Evolutionary conservation across 768 basidiomycete species (phyloP).

Genomic region (Sistotremastrum suecicum): DNA sequence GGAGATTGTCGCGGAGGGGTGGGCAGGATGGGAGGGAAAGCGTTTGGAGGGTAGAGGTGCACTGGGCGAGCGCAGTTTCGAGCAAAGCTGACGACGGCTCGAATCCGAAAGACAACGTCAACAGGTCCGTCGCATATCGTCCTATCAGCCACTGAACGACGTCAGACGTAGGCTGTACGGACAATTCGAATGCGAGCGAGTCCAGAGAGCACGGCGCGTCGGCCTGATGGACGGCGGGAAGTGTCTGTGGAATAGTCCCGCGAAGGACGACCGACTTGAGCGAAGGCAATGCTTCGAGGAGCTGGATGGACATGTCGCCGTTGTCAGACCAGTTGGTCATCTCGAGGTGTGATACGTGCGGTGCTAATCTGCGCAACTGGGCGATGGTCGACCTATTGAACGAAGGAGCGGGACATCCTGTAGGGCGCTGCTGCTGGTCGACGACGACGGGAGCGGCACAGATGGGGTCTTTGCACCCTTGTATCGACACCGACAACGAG

Average conservation of each 20-base stretch:
- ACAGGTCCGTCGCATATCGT: conserved; percentile 35
- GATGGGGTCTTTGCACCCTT: conserved; percentile 35
- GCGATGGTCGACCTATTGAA: conserved; percentile 39
- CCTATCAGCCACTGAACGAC: conserved; percentile 61
- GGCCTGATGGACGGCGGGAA: conserved; percentile 27
- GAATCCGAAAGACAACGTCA: conserved; percentile 41
- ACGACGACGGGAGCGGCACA: too few relatives aligned
- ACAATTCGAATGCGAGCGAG: conserved; percentile 51
- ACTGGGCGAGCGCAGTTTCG: conserved; percentile 36
- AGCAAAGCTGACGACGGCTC: conserved; percentile 43
- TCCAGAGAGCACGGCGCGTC: conserved; percentile 30
- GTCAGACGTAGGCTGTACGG: conserved; percentile 43
- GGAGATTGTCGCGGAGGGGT: conserved; percentile 23
- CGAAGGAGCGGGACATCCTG: conserved; percentile 28
- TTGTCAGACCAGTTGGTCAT: conserved; percentile 67
- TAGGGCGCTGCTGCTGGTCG: too few relatives aligned
- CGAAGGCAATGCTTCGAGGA: conserved; percentile 50
- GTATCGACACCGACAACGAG: conserved; percentile 42
- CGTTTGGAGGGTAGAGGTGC: conserved; percentile 35
- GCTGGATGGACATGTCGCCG: conserved; percentile 37
- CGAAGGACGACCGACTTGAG: conserved; percentile 41
- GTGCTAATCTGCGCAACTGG: conserved; percentile 39
- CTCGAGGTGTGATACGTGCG: conserved; percentile 32
- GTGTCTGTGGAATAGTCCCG: conserved; percentile 40
- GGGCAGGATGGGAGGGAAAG: conserved; percentile 44